phyloP scores from a whole-genome alignment of 2,329 filamentous ascomycete species.

The Pseudocercospora fijiensis region DNA sequence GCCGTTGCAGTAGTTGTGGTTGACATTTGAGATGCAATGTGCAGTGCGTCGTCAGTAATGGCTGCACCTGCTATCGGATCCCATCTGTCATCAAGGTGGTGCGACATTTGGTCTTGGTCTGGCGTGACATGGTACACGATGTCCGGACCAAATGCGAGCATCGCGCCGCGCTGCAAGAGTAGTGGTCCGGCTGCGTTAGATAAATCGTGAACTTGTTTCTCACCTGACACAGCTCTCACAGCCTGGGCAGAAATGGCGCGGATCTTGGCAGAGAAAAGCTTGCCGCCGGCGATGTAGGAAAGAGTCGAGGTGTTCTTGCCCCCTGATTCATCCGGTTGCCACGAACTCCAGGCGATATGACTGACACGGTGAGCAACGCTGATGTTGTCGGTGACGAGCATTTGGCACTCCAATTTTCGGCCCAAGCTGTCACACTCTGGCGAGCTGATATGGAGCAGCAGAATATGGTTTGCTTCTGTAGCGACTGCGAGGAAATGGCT shows the following conservation, averaged over 20 bases:
- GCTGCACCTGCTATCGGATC: slow-evolving; percentile 43
- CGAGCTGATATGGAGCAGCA: slow-evolving; percentile 41
- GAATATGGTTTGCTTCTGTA: slow-evolving; percentile 45
- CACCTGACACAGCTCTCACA: neutral
- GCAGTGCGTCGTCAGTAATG: slow-evolving; percentile 31
- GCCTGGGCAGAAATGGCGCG: neutral
- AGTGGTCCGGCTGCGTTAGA: slow-evolving; percentile 25
- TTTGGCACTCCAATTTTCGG: slow-evolving; percentile 21
- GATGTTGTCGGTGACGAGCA: slow-evolving; percentile 6
- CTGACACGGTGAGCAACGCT: slow-evolving; percentile 11
- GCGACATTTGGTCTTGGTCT: slow-evolving; percentile 27
- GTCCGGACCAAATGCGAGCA: slow-evolving; percentile 36
- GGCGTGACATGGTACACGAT: slow-evolving; percentile 32
- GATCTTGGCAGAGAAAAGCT: slow-evolving; percentile 11
- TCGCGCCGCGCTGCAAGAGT: slow-evolving; percentile 13
- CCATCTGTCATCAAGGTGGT: slow-evolving; percentile 46
- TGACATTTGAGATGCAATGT: slow-evolving; percentile 42
- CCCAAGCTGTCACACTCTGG: slow-evolving; percentile 37
- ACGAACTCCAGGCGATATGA: slow-evolving; percentile 16
- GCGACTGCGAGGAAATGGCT: slow-evolving; percentile 40
- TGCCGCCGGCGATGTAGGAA: slow-evolving; percentile 21
- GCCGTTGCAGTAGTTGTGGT: slow-evolving; percentile 39
- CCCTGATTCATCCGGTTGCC: slow-evolving; percentile 4
- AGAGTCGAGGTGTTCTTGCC: slow-evolving; percentile 10
- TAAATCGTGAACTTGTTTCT: slow-evolving; percentile 6